A percentile compares a stretch with the other conserved stretches of the same genome.
phyloP scores from a whole-genome alignment of 179 eudicot species.

The Spergularia azorica region DNA sequence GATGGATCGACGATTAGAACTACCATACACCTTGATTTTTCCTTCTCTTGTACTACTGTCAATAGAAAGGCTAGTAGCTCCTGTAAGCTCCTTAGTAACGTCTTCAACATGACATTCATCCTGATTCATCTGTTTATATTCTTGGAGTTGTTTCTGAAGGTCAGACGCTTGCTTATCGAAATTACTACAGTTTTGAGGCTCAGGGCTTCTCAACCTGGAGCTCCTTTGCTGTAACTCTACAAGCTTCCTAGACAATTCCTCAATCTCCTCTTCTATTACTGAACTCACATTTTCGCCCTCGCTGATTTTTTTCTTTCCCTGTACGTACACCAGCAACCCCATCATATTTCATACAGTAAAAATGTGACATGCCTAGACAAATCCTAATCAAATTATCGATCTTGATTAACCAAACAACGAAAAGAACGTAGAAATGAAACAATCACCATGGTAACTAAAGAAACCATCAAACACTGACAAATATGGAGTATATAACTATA shows the following conservation, averaged over 20 bases:
- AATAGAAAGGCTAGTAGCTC: slow-evolving; percentile 2
- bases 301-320: slow-evolving; percentile 79
- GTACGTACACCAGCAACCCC: slow-evolving; percentile 5
- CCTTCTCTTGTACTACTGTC: slow-evolving; percentile 7
- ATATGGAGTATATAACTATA: too few relatives aligned
- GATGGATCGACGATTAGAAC: slow-evolving; percentile 15
- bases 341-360: not conserved
- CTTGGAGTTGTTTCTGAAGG: slow-evolving; percentile 52
- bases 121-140: slow-evolving; percentile 21
- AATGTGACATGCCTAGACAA: not conserved
- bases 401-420: too few relatives aligned
- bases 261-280: slow-evolving; percentile 71
- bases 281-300: slow-evolving; percentile 55
- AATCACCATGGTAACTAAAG: too few relatives aligned
- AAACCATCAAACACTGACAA: too few relatives aligned
- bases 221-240: slow-evolving; percentile 53
- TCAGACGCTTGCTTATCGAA: slow-evolving; percentile 61
- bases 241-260: slow-evolving; percentile 63
- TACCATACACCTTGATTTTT: slow-evolving; percentile 1
- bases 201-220: slow-evolving; percentile 34
- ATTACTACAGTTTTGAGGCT: slow-evolving; percentile 45
- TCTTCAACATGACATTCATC: slow-evolving; percentile 18
- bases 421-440: too few relatives aligned
- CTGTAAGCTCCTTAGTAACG: slow-evolving; percentile 15
- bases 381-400: too few relatives aligned